Percentiles rank a stretch among this genome's conserved stretches.
phyloP scores from a whole-genome alignment of 2,329 filamentous ascomycete species.

The Pyricularia sp. region DNA sequence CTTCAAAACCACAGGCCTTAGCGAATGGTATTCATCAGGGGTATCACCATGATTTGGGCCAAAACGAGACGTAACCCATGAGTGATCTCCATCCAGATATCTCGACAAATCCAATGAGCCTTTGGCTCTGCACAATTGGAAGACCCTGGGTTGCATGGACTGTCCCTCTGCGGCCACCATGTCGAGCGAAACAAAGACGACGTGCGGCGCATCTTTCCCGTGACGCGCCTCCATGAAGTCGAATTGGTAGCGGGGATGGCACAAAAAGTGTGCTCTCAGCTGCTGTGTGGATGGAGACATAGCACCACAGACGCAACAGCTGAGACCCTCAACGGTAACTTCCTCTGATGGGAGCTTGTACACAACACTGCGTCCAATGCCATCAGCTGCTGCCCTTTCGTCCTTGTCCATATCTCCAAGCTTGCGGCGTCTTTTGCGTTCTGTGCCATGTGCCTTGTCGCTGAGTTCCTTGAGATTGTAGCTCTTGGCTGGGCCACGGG shows the following conservation, averaged over 20 bases:
- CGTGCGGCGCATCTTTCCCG: constrained; percentile 22
- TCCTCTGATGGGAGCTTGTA: constrained; percentile 35
- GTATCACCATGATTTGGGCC: constrained; percentile 24
- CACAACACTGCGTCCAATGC: constrained; percentile 28
- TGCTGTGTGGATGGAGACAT: constrained; percentile 36
- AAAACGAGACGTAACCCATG: constrained; percentile 33
- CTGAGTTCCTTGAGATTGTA: constrained; percentile 54
- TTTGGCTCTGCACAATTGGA: constrained; percentile 31
- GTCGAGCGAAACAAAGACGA: constrained; percentile 28
- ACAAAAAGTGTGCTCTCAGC: constrained; percentile 38
- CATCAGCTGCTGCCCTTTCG: constrained; percentile 15
- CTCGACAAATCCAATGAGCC: constrained; percentile 35
- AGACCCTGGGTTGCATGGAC: constrained; percentile 21
- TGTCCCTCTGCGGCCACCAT: constrained; percentile 8
- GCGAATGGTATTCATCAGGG: not conserved
- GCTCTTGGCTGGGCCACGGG: constrained; percentile 35
- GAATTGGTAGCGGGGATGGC: constrained; percentile 34
- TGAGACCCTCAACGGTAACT: constrained; percentile 36
- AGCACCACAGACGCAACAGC: constrained; percentile 41
- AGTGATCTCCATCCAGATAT: constrained; percentile 33
- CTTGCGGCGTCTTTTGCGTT: constrained; percentile 32
- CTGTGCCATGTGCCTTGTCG: constrained; percentile 45
- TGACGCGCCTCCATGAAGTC: constrained; percentile 26
- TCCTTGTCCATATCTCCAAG: constrained; percentile 11
- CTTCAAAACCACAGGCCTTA: not conserved